These are phyloP conservation scores for Acidiella bohemica DNA, from an alignment of 495 filamentous ascomycete genomes.

Conservation along the genomic window DNA sequence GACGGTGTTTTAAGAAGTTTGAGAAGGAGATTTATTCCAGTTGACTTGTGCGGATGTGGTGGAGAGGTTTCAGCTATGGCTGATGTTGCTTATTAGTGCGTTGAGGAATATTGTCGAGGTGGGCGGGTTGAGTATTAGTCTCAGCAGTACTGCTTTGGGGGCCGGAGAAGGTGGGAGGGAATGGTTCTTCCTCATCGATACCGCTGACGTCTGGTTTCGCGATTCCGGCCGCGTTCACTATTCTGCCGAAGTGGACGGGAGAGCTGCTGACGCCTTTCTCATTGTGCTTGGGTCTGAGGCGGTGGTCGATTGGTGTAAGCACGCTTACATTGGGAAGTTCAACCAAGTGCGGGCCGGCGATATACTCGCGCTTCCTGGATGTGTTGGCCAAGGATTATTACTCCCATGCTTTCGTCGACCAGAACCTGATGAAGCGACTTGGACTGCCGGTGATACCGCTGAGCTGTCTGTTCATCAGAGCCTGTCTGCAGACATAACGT, in stretches of 20 bases:
- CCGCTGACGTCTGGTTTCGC: constrained; percentile 46
- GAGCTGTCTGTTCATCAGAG: constrained; percentile 87
- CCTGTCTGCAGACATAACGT: constrained; percentile 90
- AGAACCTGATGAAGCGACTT: constrained; percentile 74
- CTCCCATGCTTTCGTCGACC: constrained; percentile 84
- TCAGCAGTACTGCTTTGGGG: too few species aligned
- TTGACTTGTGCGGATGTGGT: constrained; percentile 93
- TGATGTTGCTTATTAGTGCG: constrained; percentile 92
- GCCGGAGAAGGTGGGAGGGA: too few species aligned
- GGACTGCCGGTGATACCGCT: constrained; percentile 87
- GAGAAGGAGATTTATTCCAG: constrained; percentile 96
- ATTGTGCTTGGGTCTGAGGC: constrained; percentile 91
- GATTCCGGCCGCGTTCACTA: constrained; percentile 72
- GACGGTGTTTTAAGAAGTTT: constrained; percentile 93
- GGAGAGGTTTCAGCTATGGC: constrained; percentile 92
- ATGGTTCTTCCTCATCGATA: too few species aligned
- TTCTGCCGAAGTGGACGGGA: constrained; percentile 75
- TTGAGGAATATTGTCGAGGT: constrained; percentile 91
- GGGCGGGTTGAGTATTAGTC: constrained; percentile 44
- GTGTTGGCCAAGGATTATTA: constrained; percentile 96
- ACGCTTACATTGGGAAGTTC: constrained; percentile 96
- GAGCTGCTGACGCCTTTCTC: constrained; percentile 79
- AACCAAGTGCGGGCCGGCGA: constrained; percentile 83
- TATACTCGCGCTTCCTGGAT: constrained; percentile 82
- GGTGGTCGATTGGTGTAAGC: constrained; percentile 95